Evolutionary conservation across 1,139 yeast genomes (phyloP), one percentile per base, ranked within the genome.

Genomic region (Scheffersomyces parashehatae): DNA sequence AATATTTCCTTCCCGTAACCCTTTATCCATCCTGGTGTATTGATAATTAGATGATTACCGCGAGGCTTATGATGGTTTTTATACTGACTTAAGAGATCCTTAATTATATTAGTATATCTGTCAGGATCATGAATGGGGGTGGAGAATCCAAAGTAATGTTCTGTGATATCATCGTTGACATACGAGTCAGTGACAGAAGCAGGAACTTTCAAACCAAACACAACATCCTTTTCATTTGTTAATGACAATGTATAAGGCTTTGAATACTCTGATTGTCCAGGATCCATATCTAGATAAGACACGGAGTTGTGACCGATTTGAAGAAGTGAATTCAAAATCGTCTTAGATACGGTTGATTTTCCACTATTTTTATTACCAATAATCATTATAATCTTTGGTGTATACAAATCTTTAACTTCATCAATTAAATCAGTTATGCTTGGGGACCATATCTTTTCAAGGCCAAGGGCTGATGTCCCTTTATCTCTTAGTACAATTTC

Each of bases 1-100:
- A 88, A 68, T 8, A 91, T 64, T 43, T 83, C 85, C 31, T 84
- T 73, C 0, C 98, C 99, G 47, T 82, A 82, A 0, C 98, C 98
- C 62, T 87, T 88, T 24, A 90, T 79, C 97, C 97, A 91, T 0
- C 98, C 97, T 0, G 97, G 95, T 0, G 95, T 82, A 54, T 91
- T 91, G 3, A 91, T 74, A 1, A 93, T 62, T 10, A 90, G 65
- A 8, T 78, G 73, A 16, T 74, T 65, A 37, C 70, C 69, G 14
- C 50, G 48, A 1, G 58, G 52, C 37, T 66, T 59, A 36, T 65
- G 57, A 9, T 53, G 45, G 35, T 52, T 49, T 15, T 42, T 29
- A 46, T 71, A 81, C 24, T 54, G 50, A 1, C 56, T 48, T 13
- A 79, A 62, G 15, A 91, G 61, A 8, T 71, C 64, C 28, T 64